Base-by-base conservation (phyloP, 2,329 filamentous ascomycete species). In the Teratosphaeria gauchensis region DNA sequence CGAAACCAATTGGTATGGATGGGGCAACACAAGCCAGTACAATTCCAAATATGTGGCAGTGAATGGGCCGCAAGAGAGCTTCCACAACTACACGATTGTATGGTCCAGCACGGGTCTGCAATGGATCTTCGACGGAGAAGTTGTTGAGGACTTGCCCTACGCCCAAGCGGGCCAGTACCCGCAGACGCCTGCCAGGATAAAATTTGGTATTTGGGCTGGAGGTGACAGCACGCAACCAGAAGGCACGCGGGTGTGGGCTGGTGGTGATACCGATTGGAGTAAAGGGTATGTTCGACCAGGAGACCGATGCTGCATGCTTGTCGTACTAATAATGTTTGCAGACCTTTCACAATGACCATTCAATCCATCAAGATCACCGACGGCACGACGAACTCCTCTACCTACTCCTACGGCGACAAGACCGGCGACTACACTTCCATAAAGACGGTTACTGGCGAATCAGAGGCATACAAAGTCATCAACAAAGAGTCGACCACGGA, bases 141-240 rank as follows among this genome's bases (percentile, higher is more conserved):
- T 83, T 2, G 79, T 88, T 53, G 84, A 89, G 59, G 85, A 88
- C 42, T 88, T 92, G 4, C 38, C 57, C 6, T 66, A 65, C 51
- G 64, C 56, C 1, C 58, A 56, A 19, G 55, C 68, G 1, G 68
- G 68, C 4, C 53, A 58, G 28, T 92, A 84, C 70, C 89, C 89
- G 0, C 89, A 92, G 70, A 90, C 88, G 0, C 89, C 89, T 1
- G 87, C 86, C 81, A 83, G 83, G 56, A 72, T 89, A 54, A 83
- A 82, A 48, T 71, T 89, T 19, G 86, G 86, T 57, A 85, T 87
- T 64, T 99, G 94, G 94, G 86, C 90, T 57, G 94, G 90, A 69
- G 94, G 94, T 64, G 94, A 96, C 73, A 76, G 89, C 1, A 87
- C 84, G 80, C 82, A 79, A 52, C 72, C 68, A n/a, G 58, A 62